Evolutionary conservation across 352 stramenopile genomes (phyloP), one percentile per base, ranked within the genome.

Genomic region (Globisporangium paroecandrum): DNA sequence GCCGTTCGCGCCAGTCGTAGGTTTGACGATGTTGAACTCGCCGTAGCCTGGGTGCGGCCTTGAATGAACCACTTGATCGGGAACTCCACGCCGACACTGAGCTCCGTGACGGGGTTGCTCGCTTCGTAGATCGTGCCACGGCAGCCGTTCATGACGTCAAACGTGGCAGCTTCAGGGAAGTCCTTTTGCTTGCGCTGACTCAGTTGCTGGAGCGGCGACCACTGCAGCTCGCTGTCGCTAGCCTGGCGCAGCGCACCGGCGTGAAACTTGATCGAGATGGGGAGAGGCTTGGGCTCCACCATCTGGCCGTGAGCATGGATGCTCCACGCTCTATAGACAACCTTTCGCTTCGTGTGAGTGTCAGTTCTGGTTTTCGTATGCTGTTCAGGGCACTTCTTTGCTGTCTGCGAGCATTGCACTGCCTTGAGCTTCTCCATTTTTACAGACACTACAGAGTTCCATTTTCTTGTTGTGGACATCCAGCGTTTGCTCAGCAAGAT

Each of bases 81-180:
- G 49, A 89, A 82, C 64, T 77, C 66, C 15, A 64, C 66, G 25
- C 73, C 81, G 7, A 70, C 62, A 46, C 69, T 47, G 66, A 89
- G 67, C 49, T 72, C 69, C 25, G 78, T 84, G 34, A 89, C 75
- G 10, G 75, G 74, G 58, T 80, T 78, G 10, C 41, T 68, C 6
- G 58, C 58, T 63, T 89, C 81, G 71, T 83, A 85, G 38, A 87
- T 74, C 46, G 78, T 77, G 34, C 78, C 81, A 25, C 81, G 78
- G 60, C 78, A 89, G 2, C 81, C 81, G 69, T 89, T 89, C 73
- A 77, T 78, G 27, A 89, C 73, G 65, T 85, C 76, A 62, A 87
- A 89, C n/a, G 75, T 82, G 25, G 70, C 55, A n/a, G 73, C 75
- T 1, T 65, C 72, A 0, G 81, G 81, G 27, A 77, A 62, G 36